Base-by-base conservation (phyloP, 164 flowering plant genomes). In the Vitis rupestris region DNA sequence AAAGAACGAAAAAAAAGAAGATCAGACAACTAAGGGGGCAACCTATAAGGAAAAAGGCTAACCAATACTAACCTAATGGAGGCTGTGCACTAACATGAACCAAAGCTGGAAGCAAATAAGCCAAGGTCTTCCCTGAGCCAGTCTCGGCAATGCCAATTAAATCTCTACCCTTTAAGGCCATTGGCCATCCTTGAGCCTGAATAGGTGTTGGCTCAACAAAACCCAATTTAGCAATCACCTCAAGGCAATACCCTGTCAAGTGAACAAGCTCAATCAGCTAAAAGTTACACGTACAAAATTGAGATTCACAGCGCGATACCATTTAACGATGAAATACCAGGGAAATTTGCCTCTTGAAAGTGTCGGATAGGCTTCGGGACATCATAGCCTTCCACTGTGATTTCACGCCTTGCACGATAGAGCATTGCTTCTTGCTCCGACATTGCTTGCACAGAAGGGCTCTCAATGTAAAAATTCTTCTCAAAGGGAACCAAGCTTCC, bases 151-250 rank as follows among this genome's bases (percentile, higher is more conserved):
- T 92, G 50, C 98, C 99, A 74, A 96, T 76, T 31, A 93, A 76
- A 81, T 96, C 98, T 76, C 97, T 87, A 59, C 99, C 99, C 80
- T 87, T 96, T 37, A 96, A 78, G 65, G 99, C 98, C 99, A 96
- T 96, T 14, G 99, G 98, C 99, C 99, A 96, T 58, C 99, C 99
- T 78, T 96, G 99, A 74, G 99, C 80, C 75, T 96, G 99, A 80
- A 96, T 96, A 31, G 99, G 86, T 0, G 99, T 96, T 23, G 99
- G 99, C 80, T 96, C 97, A 75, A 81, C 87, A 78, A 96, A 96
- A 9, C 99, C 99, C 82, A 89, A 71, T 67, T 81, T 84, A 7
- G 85, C 70, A 76, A 96, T 88, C 66, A 82, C 93, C 69, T 96
- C 92, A 50, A 96, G 91, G 84, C 94, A 88, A 72, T 86, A 88